phyloP scores from a whole-genome alignment of 2,329 filamentous ascomycete species.

The Penicillium sp. region DNA sequence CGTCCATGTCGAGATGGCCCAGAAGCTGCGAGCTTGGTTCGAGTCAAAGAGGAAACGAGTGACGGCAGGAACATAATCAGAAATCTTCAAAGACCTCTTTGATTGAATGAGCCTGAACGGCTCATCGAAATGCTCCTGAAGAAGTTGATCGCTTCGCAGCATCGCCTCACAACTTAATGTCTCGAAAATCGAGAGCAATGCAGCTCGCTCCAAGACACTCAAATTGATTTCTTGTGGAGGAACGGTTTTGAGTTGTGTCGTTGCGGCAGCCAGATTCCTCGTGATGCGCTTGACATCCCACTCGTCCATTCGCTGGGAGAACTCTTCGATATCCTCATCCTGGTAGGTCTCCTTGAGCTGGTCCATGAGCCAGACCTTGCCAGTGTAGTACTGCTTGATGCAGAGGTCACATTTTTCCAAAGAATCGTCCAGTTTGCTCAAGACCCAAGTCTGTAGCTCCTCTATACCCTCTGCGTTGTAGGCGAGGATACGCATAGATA shows the following conservation, averaged over 20 bases:
- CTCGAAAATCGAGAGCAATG: slow-evolving; percentile 83
- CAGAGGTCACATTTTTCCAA: slow-evolving; percentile 69
- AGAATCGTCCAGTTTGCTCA: slow-evolving; percentile 57
- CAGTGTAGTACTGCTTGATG: slow-evolving; percentile 73
- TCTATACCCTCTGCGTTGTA: slow-evolving; percentile 64
- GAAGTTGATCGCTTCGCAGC: slow-evolving; percentile 58
- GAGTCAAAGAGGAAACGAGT: slow-evolving; percentile 80
- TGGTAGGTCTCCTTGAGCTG: slow-evolving; percentile 62
- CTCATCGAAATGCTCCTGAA: slow-evolving; percentile 69
- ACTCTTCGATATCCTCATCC: slow-evolving; percentile 50
- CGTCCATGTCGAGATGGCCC: slow-evolving; percentile 71
- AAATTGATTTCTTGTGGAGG: slow-evolving; percentile 56
- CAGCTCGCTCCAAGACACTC: slow-evolving; percentile 55
- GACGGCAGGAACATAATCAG: slow-evolving; percentile 76
- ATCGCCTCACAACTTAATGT: slow-evolving; percentile 82
- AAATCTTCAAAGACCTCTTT: slow-evolving; percentile 76
- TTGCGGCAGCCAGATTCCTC: slow-evolving; percentile 60
- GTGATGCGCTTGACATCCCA: slow-evolving; percentile 65
- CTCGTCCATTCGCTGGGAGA: slow-evolving; percentile 60
- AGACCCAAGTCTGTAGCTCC: slow-evolving; percentile 63
- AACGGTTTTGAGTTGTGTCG: slow-evolving; percentile 54
- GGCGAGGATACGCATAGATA: slow-evolving; percentile 69
- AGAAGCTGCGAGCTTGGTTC: slow-evolving; percentile 64
- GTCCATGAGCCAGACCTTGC: slow-evolving; percentile 64
- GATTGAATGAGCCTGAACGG: slow-evolving; percentile 81